Conservation (phyloP, 2,329 filamentous ascomycete species). For the Chaetomiaceae sp. region DNA sequence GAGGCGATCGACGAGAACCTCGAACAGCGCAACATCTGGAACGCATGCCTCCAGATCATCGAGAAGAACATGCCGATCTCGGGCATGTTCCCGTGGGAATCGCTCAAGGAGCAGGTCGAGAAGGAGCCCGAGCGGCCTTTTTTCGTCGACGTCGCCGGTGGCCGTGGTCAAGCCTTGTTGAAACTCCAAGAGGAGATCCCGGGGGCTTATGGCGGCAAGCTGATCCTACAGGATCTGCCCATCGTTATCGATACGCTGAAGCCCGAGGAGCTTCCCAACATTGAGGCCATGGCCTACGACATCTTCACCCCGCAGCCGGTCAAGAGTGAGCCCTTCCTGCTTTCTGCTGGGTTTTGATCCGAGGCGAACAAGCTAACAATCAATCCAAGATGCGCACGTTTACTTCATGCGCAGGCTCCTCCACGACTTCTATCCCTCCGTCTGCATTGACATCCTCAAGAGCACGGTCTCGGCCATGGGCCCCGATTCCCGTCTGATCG, state of each 20-base stretch:
- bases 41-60: conserved; percentile 31
- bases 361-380: too few relatives aligned
- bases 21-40: conserved; percentile 33
- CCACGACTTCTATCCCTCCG: conserved; percentile 32
- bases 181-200: conserved; percentile 30
- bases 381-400: conserved; percentile 31
- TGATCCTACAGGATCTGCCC: conserved; percentile 34
- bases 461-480: conserved; percentile 32
- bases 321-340: conserved; percentile 28
- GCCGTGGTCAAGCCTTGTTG: conserved; percentile 31
- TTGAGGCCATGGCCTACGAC: conserved; percentile 30
- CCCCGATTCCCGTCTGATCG: conserved; percentile 32
- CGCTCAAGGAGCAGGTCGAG: conserved; percentile 30
- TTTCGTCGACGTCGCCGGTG: conserved; percentile 33
- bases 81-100: conserved; percentile 35
- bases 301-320: conserved; percentile 28
- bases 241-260: conserved; percentile 32
- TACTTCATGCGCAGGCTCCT: conserved; percentile 34
- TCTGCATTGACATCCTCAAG: conserved; percentile 31
- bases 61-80: conserved; percentile 33
- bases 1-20: conserved; percentile 31
- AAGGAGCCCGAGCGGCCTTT: conserved; percentile 30
- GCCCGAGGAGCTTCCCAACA: conserved; percentile 24
- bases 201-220: conserved; percentile 26
- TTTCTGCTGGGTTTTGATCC: too few relatives aligned